Percentiles rank a stretch among this genome's conserved stretches.
phyloP scores from a whole-genome alignment of 129 eudicot genomes.

The Artemisia annua region DNA sequence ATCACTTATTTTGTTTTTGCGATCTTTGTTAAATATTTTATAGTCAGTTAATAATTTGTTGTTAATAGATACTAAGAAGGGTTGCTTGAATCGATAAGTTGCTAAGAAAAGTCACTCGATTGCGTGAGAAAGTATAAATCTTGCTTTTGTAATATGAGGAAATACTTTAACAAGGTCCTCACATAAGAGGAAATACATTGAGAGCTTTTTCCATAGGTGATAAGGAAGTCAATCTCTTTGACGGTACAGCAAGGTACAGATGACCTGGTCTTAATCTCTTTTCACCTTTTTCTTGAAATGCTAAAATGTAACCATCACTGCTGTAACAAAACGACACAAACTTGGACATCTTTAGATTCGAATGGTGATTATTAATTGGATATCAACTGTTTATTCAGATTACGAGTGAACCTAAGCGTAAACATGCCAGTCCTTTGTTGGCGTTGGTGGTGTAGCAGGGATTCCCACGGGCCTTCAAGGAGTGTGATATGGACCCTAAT shows the following conservation, averaged over 20 bases:
- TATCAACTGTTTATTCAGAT: constrained; percentile 38
- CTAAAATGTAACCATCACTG: neutral
- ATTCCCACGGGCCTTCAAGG: too few species aligned
- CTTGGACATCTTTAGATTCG: neutral
- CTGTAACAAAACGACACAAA: neutral
- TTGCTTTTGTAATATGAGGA: too few species aligned
- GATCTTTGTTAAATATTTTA: too few species aligned
- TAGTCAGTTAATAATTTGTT: too few species aligned
- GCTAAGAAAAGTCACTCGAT: too few species aligned
- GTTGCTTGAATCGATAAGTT: too few species aligned
- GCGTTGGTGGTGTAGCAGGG: too few species aligned
- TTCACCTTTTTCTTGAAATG: neutral
- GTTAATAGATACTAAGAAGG: too few species aligned
- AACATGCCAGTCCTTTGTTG: constrained; percentile 77
- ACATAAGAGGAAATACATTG: constrained; percentile 78
- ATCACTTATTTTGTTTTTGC: too few species aligned
- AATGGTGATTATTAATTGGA: neutral
- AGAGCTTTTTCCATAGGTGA: constrained; percentile 83
- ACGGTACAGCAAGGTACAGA: constrained; percentile 87
- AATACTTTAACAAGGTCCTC: constrained; percentile 56
- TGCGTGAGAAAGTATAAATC: too few species aligned
- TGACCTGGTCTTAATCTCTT: neutral
- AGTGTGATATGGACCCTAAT: too few species aligned
- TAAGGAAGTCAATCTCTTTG: constrained; percentile 86
- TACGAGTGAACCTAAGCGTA: constrained; percentile 86